Evolutionary conservation across 2,329 filamentous ascomycete genomes (phyloP).

Genomic region (Lithohypha guttulata): DNA sequence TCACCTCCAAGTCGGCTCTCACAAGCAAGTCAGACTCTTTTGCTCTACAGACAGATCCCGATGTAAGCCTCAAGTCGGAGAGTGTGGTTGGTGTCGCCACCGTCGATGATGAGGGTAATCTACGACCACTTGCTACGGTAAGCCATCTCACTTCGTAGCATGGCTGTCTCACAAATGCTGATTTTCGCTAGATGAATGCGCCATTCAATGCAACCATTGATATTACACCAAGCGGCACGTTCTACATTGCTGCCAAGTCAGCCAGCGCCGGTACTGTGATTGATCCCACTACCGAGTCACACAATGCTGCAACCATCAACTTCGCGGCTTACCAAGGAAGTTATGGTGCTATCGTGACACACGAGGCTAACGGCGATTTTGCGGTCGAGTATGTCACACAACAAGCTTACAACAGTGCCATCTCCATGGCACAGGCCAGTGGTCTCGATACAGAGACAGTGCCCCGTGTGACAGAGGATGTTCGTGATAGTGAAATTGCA

Average conservation of each 20-base stretch:
- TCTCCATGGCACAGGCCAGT: not conserved
- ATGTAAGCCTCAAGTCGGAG: not conserved
- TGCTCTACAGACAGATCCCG: not conserved
- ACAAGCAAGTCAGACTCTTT: no score
- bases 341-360: not conserved
- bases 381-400: not conserved
- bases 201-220: not conserved
- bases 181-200: not conserved
- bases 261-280: not conserved
- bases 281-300: not conserved
- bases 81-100: not conserved
- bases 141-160: not conserved
- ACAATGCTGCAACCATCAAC: not conserved
- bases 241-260: not conserved
- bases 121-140: not conserved
- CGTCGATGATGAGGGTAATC: not conserved
- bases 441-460: not conserved
- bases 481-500: not conserved
- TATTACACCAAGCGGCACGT: not conserved
- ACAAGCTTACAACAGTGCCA: not conserved
- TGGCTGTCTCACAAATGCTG: not conserved
- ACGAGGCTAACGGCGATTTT: not conserved
- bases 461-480: not conserved
- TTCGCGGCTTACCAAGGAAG: not conserved
- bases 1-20: no score